These are phyloP conservation scores for Vanderwaltozyma verrucispora DNA, from an alignment of 805 yeast genomes.

Conservation along the genomic window DNA sequence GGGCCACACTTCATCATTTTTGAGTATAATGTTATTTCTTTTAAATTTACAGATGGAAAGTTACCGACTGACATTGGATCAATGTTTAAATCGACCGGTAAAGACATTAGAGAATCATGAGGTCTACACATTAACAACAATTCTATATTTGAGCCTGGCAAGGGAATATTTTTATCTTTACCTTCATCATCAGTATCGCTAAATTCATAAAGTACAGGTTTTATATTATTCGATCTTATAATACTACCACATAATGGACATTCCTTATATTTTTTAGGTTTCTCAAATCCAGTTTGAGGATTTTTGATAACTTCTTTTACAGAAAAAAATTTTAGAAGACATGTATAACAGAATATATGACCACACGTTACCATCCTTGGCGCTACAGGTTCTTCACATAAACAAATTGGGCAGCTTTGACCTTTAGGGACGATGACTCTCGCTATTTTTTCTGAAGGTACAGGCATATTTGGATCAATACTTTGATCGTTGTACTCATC, in stretches of 20 bases:
- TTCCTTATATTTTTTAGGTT: conserved; percentile 44
- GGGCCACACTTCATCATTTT: conserved; percentile 61
- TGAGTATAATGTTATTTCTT: conserved; percentile 39
- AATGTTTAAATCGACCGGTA: conserved; percentile 40
- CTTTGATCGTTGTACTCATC: conserved; percentile 47
- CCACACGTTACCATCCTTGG: conserved; percentile 96
- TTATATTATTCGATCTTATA: conserved; percentile 43
- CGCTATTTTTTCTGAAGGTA: conserved; percentile 49
- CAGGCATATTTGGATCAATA: conserved; percentile 65
- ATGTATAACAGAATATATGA: conserved; percentile 78
- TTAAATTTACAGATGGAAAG: conserved; percentile 45
- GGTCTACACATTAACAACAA: conserved; percentile 58
- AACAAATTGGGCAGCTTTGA: conserved; percentile 85
- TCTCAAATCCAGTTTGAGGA: conserved; percentile 21
- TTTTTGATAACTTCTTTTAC: conserved; percentile 36
- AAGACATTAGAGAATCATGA: conserved; percentile 33
- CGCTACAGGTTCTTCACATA: conserved; percentile 73
- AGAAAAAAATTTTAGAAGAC: conserved; percentile 57
- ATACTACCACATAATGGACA: conserved; percentile 74
- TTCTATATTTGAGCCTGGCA: conserved; percentile 41
- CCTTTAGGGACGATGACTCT: conserved; percentile 69
- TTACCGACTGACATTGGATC: conserved; percentile 32
- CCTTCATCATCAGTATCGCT: conserved; percentile 36
- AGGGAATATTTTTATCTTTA: conserved; percentile 30
- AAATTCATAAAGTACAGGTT: conserved; percentile 50